Evolutionary conservation across 139 green algal genomes (phyloP).

Genomic region (Chlamydomonas eustigma): DNA sequence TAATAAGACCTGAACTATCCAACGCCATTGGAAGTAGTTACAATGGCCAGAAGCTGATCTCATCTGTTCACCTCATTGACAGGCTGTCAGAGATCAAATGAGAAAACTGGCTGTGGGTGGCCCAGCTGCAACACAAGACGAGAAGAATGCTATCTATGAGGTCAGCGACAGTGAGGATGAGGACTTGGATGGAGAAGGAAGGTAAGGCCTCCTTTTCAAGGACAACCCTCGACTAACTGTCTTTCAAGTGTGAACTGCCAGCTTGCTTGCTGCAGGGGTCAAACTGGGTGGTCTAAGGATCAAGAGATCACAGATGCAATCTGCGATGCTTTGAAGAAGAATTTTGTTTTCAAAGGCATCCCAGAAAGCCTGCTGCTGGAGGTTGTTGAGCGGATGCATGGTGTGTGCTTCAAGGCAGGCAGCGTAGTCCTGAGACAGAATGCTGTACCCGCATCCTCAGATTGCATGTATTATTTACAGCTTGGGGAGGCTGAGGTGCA

Average conservation of each 20-base stretch:
- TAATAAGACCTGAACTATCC: no score
- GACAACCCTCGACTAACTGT: background rate
- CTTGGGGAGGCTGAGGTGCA: conserved; percentile 61
- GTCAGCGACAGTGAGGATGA: conserved; percentile 68
- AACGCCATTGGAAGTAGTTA: no score
- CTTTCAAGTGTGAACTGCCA: background rate
- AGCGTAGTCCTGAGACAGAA: conserved; percentile 66
- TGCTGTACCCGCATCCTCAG: conserved; percentile 45
- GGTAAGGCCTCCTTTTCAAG: background rate
- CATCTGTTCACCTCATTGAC: background rate
- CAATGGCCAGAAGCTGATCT: background rate
- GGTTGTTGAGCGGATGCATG: conserved; percentile 54
- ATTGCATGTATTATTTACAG: conserved; percentile 73
- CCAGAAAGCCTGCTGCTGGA: conserved; percentile 6
- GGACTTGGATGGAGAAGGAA: conserved; percentile 8
- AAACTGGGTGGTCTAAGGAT: conserved; percentile 26
- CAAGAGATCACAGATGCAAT: conserved; percentile 49
- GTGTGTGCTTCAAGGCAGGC: conserved; percentile 46
- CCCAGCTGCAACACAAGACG: background rate
- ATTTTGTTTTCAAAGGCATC: conserved; percentile 58
- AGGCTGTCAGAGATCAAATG: conserved; percentile 61
- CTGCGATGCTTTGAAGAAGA: conserved; percentile 43
- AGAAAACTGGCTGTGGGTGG: conserved; percentile 45
- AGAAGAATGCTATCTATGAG: conserved; percentile 27
- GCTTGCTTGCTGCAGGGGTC: background rate